These are phyloP conservation scores for Monosporascus sp. DNA, from an alignment of 2,329 filamentous ascomycete species.

Conservation along the genomic window DNA sequence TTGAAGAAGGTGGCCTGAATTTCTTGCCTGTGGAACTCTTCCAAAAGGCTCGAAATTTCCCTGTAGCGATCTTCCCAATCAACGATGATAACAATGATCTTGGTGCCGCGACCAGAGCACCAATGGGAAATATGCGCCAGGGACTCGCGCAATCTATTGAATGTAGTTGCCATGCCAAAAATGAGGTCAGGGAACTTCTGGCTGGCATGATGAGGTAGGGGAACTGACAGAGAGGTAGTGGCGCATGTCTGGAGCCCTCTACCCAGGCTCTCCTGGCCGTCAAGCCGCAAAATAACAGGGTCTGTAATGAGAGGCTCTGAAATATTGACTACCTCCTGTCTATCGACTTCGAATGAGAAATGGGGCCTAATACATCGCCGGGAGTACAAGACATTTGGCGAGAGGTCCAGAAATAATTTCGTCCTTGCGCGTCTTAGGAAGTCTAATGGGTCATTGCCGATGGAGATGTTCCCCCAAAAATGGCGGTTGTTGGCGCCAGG, in stretches of 20 bases:
- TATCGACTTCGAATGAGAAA: background rate
- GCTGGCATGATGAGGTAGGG: background rate
- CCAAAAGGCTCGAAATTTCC: no score
- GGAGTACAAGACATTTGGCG: background rate
- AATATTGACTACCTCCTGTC: background rate
- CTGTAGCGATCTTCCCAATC: conserved; percentile 26
- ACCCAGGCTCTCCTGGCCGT: background rate
- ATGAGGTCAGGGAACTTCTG: conserved; percentile 40
- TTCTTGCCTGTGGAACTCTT: no score
- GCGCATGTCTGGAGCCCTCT: background rate
- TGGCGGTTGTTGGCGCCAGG: background rate
- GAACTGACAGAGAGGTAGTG: background rate
- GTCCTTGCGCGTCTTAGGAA: background rate
- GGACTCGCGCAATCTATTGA: conserved; percentile 41
- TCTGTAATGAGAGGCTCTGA: background rate
- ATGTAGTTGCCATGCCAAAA: conserved; percentile 50
- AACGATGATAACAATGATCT: conserved; percentile 45
- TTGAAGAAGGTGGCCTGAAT: no score
- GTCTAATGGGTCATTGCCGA: background rate
- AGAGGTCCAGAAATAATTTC: conserved; percentile 27
- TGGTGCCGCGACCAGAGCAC: conserved; percentile 43
- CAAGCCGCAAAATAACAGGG: background rate
- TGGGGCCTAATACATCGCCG: no score
- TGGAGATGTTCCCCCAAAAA: background rate
- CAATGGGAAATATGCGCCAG: conserved; percentile 47